Conservation (phyloP, 1,284 basidiomycete genomes). For the Cystobasidiaceae sp. region DNA sequence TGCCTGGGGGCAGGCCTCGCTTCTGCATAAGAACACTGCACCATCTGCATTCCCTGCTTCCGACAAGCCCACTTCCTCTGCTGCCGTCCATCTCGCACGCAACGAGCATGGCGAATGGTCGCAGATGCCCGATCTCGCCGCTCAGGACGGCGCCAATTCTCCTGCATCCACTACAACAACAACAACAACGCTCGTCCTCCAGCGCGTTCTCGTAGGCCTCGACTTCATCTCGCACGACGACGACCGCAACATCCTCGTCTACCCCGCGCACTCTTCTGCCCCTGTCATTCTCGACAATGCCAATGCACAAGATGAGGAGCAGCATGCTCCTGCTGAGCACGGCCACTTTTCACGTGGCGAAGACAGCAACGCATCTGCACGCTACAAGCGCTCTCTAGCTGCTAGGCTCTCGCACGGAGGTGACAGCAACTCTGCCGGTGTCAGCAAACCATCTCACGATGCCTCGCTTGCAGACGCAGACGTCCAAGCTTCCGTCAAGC, state of each 20-base stretch:
- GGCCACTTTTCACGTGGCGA: background rate
- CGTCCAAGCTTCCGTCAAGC: constrained; percentile 10
- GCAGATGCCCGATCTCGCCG: background rate
- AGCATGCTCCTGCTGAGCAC: background rate
- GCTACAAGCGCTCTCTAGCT: background rate
- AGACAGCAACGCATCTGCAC: background rate
- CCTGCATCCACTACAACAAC: background rate
- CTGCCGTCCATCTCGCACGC: too few species aligned
- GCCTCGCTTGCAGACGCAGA: constrained; percentile 4
- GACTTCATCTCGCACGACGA: constrained; percentile 4
- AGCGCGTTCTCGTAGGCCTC: constrained; percentile 17
- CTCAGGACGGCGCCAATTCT: background rate
- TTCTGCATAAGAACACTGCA: background rate
- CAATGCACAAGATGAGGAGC: background rate
- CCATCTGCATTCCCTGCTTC: background rate
- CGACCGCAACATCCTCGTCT: constrained; percentile 28
- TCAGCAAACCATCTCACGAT: background rate
- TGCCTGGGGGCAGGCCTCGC: background rate
- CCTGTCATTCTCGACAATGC: background rate
- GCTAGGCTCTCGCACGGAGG: background rate
- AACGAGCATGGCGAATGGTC: background rate
- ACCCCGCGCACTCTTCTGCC: constrained; percentile 21
- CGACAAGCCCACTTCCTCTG: too few species aligned
- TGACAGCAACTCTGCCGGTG: background rate
- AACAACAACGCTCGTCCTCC: background rate